phyloP scores from a whole-genome alignment of 2,329 filamentous ascomycete genomes.

The Mycosphaerelloides madeirae region DNA sequence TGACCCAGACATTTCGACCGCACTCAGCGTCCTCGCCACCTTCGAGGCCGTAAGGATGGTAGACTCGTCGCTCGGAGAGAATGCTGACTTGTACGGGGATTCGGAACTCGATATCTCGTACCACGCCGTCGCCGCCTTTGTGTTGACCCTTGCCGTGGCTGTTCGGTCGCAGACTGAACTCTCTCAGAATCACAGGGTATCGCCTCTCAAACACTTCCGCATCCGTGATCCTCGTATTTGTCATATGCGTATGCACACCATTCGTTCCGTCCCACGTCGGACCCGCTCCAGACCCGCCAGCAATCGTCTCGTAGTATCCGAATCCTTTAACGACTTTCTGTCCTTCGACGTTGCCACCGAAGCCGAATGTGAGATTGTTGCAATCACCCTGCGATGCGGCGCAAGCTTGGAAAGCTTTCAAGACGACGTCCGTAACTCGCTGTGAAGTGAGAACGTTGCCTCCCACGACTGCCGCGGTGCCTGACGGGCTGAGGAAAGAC shows the following conservation, averaged over 20 bases:
- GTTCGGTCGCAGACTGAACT: slow-evolving; percentile 61
- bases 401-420: slow-evolving; percentile 74
- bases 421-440: slow-evolving; percentile 75
- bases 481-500: slow-evolving; percentile 69
- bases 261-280: slow-evolving; percentile 67
- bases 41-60: slow-evolving; percentile 74
- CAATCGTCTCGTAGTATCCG: slow-evolving; percentile 83
- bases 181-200: slow-evolving; percentile 67
- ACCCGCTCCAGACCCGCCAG: slow-evolving; percentile 70
- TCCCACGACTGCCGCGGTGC: slow-evolving; percentile 74
- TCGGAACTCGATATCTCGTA: slow-evolving; percentile 76
- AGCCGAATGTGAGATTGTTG: slow-evolving; percentile 82
- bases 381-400: slow-evolving; percentile 75
- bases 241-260: slow-evolving; percentile 81
- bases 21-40: slow-evolving; percentile 75
- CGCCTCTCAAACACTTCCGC: slow-evolving; percentile 72
- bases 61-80: slow-evolving; percentile 69
- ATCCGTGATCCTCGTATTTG: slow-evolving; percentile 79
- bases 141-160: slow-evolving; percentile 63
- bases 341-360: slow-evolving; percentile 61
- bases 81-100: slow-evolving; percentile 75
- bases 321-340: slow-evolving; percentile 66
- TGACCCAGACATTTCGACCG: slow-evolving; percentile 83
- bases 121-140: slow-evolving; percentile 68
- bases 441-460: slow-evolving; percentile 77